phyloP scores from a whole-genome alignment of 2,329 filamentous ascomycete genomes.

The Lecanicillium sp. region DNA sequence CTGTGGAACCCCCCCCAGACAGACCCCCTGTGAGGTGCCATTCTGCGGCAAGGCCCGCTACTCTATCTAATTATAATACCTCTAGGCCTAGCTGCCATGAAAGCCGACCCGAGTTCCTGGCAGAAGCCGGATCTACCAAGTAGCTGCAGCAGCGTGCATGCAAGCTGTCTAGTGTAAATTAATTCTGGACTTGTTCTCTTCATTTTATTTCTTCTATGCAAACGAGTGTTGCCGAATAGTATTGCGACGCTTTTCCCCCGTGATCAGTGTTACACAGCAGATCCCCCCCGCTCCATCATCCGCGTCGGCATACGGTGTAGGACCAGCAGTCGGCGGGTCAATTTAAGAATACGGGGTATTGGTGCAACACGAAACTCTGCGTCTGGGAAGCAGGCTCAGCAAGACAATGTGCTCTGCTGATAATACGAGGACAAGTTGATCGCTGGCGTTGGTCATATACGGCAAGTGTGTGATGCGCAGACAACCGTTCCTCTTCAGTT shows the following conservation, averaged over 20 bases:
- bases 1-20: background rate
- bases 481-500: too few relatives aligned
- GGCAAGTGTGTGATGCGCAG: too few relatives aligned
- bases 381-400: too few relatives aligned
- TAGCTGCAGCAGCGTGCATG: too few relatives aligned
- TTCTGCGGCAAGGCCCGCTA: conserved; percentile 9
- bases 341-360: background rate
- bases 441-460: background rate
- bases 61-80: conserved; percentile 7
- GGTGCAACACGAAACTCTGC: conserved; percentile 3
- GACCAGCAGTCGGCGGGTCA: background rate
- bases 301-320: background rate
- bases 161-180: too few relatives aligned
- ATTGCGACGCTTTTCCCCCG: background rate
- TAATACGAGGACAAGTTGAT: conserved; percentile 1
- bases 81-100: background rate
- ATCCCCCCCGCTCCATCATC: background rate
- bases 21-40: background rate
- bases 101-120: background rate
- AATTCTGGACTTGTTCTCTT: too few relatives aligned
- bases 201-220: too few relatives aligned
- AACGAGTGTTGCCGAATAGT: background rate
- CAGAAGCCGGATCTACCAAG: conserved; percentile 1
- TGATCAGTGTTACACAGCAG: background rate
- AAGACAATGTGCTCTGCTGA: too few relatives aligned